Evolutionary conservation across 208 protist species (phyloP).

Genomic region (Herpetomonas tarakana): DNA sequence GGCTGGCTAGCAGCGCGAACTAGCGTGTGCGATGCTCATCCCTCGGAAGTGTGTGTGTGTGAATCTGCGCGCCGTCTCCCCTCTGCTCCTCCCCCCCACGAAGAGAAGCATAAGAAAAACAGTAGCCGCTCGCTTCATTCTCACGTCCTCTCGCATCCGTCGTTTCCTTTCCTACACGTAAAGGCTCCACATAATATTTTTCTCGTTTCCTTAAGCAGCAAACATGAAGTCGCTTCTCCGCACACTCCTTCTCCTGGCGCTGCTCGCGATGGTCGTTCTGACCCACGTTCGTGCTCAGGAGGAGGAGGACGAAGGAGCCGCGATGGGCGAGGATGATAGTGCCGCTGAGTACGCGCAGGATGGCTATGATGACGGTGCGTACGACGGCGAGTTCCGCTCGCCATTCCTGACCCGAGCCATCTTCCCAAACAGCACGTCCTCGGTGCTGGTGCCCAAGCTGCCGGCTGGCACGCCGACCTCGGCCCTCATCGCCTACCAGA

Average conservation of each 20-base stretch:
- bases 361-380: conserved; percentile 19
- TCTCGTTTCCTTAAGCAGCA: not conserved
- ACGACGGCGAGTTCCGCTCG: conserved; percentile 1
- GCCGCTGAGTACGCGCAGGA: conserved; percentile 18
- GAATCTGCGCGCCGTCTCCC: no score
- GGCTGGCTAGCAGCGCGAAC: no score
- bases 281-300: not conserved
- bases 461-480: conserved; percentile 41
- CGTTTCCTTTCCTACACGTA: no score
- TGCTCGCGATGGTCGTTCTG: conserved; percentile 5
- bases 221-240: conserved; percentile 7
- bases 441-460: conserved; percentile 32
- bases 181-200: no score
- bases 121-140: no score
- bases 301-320: conserved; percentile 29
- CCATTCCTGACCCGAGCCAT: conserved; percentile 33
- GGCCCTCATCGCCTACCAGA: conserved; percentile 64
- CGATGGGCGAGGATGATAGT: conserved; percentile 8
- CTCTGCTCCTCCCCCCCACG: no score
- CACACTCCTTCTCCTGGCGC: conserved; percentile 7
- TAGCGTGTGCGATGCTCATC: no score
- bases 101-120: no score
- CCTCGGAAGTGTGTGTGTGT: no score
- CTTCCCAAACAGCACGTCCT: conserved; percentile 46
- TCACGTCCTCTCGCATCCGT: no score